Percentiles rank a stretch among this genome's conserved stretches.
Conservation (phyloP, 768 basidiomycete species). For the Agrocybe praecox region DNA sequence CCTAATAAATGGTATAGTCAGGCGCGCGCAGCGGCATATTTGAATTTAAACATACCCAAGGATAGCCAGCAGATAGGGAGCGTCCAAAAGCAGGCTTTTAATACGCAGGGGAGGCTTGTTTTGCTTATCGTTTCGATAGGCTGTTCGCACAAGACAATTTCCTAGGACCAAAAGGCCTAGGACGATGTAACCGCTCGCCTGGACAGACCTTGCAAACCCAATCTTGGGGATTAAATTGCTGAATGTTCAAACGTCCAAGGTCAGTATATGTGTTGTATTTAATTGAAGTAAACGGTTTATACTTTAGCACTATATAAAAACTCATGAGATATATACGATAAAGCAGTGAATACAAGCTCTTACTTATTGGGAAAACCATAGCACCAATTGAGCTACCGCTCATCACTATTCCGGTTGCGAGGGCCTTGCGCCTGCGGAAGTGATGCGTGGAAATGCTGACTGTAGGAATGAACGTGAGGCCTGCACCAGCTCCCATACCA, state of each 20-base stretch:
- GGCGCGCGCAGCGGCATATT: too few relatives aligned
- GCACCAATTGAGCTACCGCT: constrained; percentile 43
- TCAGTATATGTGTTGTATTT: too few relatives aligned
- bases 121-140: not conserved
- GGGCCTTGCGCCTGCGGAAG: constrained; percentile 36
- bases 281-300: too few relatives aligned
- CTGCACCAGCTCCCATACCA: constrained; percentile 48
- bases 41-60: constrained; percentile 18
- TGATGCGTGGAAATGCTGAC: constrained; percentile 41
- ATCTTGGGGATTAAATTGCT: constrained; percentile 25
- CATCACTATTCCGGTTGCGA: constrained; percentile 35
- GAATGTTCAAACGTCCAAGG: too few relatives aligned
- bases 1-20: too few relatives aligned
- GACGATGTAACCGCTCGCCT: constrained; percentile 24
- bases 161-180: constrained; percentile 22
- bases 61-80: constrained; percentile 24
- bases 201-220: constrained; percentile 28
- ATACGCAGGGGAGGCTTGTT: too few relatives aligned
- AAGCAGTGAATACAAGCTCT: too few relatives aligned
- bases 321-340: too few relatives aligned
- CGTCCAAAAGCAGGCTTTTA: constrained; percentile 27
- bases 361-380: constrained; percentile 34
- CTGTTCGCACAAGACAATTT: constrained; percentile 24
- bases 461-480: constrained; percentile 48
- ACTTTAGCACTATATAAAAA: too few relatives aligned